Base-by-base conservation (phyloP, 345 rosid genomes). In the Eucalyptus virginea region DNA sequence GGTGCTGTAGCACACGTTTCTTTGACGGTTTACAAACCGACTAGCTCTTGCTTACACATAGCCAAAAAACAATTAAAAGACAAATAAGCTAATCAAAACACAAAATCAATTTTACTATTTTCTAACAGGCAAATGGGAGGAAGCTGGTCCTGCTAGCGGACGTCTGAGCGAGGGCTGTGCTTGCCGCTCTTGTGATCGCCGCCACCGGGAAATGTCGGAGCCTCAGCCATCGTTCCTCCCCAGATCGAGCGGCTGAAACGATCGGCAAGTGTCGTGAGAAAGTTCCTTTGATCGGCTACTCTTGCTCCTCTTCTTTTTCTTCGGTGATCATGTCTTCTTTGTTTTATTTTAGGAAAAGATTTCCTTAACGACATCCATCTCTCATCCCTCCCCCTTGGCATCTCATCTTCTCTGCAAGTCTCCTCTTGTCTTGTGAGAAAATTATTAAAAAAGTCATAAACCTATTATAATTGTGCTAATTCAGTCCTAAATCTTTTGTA, bases 401-500 rank as follows among this genome's bases (percentile, higher is more conserved):
- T 56, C 62, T 24, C 62, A 56, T 2, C 62, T 23, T 56, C 62
- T 56, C 3, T 1, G 30, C 62, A 24, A 26, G 62, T 24, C 62
- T 56, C 30, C 62, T 1, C 6, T 30, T 52, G 0, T 52, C 10
- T 2, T 2, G 11, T 8, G 26, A 1, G 11, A 52, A 1, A 52
- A 52, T 52, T 21, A 2, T 2, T 0, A 52, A 52, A 52, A 52
- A 21, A 1, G 11, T 21, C 1, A 0, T 52, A 52, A 52, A 52
- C 5, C 0, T 52, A 52, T 52, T 52, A 52, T 52, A 52, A 52
- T 52, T 52, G 0, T 52, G 26, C 5, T 4, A 52, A 52, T 0
- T 52, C 5, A 52, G 0, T 52, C 0, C 0, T 0, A 52, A 52
- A 52, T 0, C 0, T 52, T 52, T 8, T 52, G 2, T 0, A 52